Conservation (phyloP, 2,329 filamentous ascomycete genomes). For the Diaporthe eres region DNA sequence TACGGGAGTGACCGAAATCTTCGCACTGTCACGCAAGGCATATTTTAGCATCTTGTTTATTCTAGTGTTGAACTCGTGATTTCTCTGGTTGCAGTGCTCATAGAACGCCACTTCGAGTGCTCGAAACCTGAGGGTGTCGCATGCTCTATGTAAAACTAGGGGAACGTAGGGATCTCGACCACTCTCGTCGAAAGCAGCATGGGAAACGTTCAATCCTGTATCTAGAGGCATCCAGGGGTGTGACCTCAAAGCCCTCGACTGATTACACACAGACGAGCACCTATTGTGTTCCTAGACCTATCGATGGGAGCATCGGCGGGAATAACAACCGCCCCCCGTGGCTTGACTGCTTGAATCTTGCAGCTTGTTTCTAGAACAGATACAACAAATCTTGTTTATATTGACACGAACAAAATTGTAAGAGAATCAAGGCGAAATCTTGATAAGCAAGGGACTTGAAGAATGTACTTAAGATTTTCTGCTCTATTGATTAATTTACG, state of each 20-base stretch:
- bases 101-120: too few species aligned
- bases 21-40: too few species aligned
- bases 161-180: too few species aligned
- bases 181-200: not conserved
- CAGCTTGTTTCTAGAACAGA: not conserved
- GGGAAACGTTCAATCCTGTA: not conserved
- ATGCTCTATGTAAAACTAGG: too few species aligned
- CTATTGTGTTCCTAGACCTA: not conserved
- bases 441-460: too few species aligned
- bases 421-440: too few species aligned
- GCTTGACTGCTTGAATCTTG: not conserved
- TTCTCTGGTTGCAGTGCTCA: too few species aligned
- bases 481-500: too few species aligned
- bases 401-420: not conserved
- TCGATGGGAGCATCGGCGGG: not conserved
- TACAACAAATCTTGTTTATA: not conserved
- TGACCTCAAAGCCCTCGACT: not conserved
- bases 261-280: not conserved
- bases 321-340: rapidly evolving
- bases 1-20: too few species aligned
- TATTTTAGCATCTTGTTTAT: too few species aligned
- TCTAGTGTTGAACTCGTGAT: too few species aligned
- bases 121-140: too few species aligned
- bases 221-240: not conserved
- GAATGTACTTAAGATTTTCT: not conserved